A percentile compares a stretch with the other conserved stretches of the same genome.
These are phyloP conservation scores for Abortiporus biennis DNA, from an alignment of 1,284 basidiomycete species.

Conservation along the genomic window DNA sequence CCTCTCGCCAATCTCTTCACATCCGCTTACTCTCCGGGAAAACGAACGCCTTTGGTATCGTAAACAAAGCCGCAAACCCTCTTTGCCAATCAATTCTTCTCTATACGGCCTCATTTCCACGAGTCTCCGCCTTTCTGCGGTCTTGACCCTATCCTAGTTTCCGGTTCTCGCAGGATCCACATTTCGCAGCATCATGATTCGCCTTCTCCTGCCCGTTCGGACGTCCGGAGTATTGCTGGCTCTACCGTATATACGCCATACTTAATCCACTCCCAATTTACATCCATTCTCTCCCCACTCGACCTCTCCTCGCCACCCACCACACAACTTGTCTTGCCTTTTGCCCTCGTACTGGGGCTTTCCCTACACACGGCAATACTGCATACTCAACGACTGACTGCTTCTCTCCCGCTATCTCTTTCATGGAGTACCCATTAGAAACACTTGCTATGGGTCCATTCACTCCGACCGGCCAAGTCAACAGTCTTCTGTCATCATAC, in stretches of 20 bases:
- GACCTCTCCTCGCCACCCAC: not conserved
- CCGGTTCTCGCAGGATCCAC: no score
- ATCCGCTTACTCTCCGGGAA: no score
- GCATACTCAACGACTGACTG: not conserved
- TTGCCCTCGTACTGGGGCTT: constrained; percentile 4
- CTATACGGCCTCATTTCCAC: no score
- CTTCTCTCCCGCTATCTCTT: not conserved
- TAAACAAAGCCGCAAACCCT: no score
- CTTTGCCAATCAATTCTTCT: no score
- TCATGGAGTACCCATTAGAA: constrained; percentile 27
- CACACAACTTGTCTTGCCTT: no score
- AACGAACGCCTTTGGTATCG: no score
- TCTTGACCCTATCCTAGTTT: no score
- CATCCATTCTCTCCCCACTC: not conserved
- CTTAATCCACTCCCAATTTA: not conserved
- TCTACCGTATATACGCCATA: no score
- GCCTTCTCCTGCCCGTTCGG: constrained; percentile 11
- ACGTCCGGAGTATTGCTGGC: constrained; percentile 6
- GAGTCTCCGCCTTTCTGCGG: no score
- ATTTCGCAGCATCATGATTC: no score
- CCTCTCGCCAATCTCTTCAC: no score
- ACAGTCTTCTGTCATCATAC: not conserved
- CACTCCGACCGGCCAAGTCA: not conserved
- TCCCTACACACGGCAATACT: constrained; percentile 2
- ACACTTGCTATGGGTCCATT: not conserved